phyloP scores from a whole-genome alignment of 306 rosid genomes.

The Boehmeria nivea region DNA sequence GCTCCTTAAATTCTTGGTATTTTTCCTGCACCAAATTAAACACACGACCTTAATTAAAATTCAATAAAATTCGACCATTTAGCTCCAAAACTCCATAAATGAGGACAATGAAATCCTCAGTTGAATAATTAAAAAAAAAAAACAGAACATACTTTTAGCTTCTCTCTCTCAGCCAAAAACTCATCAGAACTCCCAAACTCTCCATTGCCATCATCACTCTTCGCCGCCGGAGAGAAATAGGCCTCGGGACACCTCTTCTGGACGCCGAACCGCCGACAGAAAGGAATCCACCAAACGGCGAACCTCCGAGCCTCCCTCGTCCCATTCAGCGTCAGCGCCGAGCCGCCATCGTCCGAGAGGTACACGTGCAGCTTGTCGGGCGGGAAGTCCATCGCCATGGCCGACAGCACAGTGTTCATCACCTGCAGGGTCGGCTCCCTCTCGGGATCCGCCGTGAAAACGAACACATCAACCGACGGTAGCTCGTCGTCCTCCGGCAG shows the following conservation, averaged over 20 bases:
- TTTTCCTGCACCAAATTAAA: slow-evolving; percentile 32
- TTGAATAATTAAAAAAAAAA: not conserved
- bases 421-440: slow-evolving; percentile 64
- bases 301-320: slow-evolving; percentile 48
- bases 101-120: too few relatives aligned
- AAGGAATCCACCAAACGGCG: slow-evolving; percentile 65
- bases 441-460: slow-evolving; percentile 61
- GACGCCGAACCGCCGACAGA: slow-evolving; percentile 39
- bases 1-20: slow-evolving; percentile 36
- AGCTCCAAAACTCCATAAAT: too few relatives aligned
- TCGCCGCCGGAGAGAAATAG: slow-evolving; percentile 39
- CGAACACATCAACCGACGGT: slow-evolving; percentile 57
- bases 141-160: slow-evolving; percentile 28
- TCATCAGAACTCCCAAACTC: slow-evolving; percentile 19
- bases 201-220: slow-evolving; percentile 8
- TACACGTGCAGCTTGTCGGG: slow-evolving; percentile 59
- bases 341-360: slow-evolving; percentile 70
- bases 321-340: slow-evolving; percentile 36
- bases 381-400: slow-evolving; percentile 70
- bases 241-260: slow-evolving; percentile 50
- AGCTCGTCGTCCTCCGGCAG: slow-evolving; percentile 48
- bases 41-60: too few relatives aligned
- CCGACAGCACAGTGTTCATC: slow-evolving; percentile 71
- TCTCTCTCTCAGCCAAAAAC: slow-evolving; percentile 28
- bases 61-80: not conserved